Evolutionary conservation across 352 stramenopile species (phyloP).

Genomic region (Phytophthora hibernalis): DNA sequence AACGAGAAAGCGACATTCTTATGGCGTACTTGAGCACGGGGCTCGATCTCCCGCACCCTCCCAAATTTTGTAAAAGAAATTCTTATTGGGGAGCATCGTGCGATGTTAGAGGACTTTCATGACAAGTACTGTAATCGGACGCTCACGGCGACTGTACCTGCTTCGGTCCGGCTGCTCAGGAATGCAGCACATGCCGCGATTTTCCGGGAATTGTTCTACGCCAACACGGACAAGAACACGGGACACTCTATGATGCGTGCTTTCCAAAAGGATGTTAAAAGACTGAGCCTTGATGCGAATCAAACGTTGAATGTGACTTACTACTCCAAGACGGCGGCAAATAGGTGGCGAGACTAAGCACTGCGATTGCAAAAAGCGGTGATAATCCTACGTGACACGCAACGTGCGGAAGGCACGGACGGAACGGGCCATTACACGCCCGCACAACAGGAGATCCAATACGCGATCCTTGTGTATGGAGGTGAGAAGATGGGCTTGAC

Average conservation of each 20-base stretch:
- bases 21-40: not conserved
- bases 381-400: too few species aligned
- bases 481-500: not conserved
- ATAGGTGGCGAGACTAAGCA: too few species aligned
- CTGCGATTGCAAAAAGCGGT: too few species aligned
- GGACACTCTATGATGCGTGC: too few species aligned
- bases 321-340: too few species aligned
- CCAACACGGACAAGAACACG: too few species aligned
- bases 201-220: too few species aligned
- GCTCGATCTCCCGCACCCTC: not conserved
- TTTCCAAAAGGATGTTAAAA: too few species aligned
- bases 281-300: too few species aligned
- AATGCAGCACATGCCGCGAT: not conserved
- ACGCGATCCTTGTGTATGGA: not conserved
- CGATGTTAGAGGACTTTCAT: not conserved
- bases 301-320: too few species aligned
- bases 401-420: too few species aligned
- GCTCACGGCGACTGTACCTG: not conserved
- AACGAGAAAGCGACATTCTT: not conserved
- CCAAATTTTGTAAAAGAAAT: conserved; percentile 5
- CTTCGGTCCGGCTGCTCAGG: not conserved
- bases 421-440: not conserved
- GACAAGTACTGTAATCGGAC: not conserved
- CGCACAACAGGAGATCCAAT: not conserved
- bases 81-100: not conserved